Conservation (phyloP, 495 filamentous ascomycete genomes). For the Aspergillus funiculosus region DNA sequence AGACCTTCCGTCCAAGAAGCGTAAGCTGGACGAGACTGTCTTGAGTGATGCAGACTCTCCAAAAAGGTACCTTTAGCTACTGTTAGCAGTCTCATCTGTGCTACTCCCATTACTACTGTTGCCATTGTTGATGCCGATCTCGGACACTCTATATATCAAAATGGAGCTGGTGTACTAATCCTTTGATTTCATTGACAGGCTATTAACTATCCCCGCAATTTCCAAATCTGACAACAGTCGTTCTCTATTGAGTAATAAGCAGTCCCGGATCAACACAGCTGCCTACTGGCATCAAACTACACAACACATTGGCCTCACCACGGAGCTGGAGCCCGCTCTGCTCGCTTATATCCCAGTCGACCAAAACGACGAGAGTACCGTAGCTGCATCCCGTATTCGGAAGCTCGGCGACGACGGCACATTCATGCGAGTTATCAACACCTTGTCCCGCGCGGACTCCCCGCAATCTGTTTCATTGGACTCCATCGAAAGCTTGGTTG, state of each 20-base stretch:
- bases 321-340: constrained; percentile 47
- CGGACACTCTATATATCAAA: constrained; percentile 17
- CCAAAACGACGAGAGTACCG: constrained; percentile 36
- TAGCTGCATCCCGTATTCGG: constrained; percentile 49
- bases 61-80: constrained; percentile 47
- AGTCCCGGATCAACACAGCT: constrained; percentile 29
- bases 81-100: background rate
- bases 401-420: constrained; percentile 77
- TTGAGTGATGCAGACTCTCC: constrained; percentile 32
- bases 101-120: background rate
- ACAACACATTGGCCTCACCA: constrained; percentile 50
- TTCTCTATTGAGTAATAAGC: constrained; percentile 18
- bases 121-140: constrained; percentile 16
- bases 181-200: constrained; percentile 18
- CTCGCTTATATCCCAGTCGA: constrained; percentile 43
- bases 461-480: constrained; percentile 58
- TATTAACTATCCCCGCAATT: constrained; percentile 21
- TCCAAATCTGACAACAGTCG: constrained; percentile 28
- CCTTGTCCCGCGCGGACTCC: constrained; percentile 31
- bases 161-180: constrained; percentile 17
- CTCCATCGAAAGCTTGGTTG: constrained; percentile 75
- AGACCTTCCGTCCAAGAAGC: constrained; percentile 67
- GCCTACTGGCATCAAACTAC: constrained; percentile 43
- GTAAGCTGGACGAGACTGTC: constrained; percentile 49
- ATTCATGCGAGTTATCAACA: constrained; percentile 59